Conservation (phyloP, 2,329 filamentous ascomycete species). For the Exophiala bonariae region DNA sequence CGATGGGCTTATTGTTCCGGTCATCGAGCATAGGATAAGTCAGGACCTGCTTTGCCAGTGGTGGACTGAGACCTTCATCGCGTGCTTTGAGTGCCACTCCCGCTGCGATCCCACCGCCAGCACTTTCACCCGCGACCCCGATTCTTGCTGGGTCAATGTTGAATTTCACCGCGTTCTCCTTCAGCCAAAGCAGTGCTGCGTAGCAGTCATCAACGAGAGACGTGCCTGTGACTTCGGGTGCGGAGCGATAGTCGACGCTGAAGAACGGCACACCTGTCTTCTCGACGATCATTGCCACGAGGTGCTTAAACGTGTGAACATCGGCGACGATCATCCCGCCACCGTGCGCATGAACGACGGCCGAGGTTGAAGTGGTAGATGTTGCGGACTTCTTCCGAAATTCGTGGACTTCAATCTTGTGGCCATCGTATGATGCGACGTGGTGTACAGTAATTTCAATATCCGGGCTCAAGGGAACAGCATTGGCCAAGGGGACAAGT, state of each 20-base stretch:
- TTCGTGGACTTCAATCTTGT: background rate
- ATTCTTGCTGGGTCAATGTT: constrained; percentile 42
- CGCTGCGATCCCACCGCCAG: constrained; percentile 45
- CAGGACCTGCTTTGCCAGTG: constrained; percentile 43
- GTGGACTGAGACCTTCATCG: constrained; percentile 32
- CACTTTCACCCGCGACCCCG: constrained; percentile 44
- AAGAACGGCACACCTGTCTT: constrained; percentile 27
- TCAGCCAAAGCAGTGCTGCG: constrained; percentile 38
- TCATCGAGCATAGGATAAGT: constrained; percentile 52
- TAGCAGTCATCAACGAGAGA: constrained; percentile 31
- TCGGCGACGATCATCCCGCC: constrained; percentile 29
- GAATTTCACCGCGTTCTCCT: constrained; percentile 39
- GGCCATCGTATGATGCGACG: background rate
- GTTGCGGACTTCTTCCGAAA: background rate
- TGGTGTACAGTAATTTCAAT: background rate
- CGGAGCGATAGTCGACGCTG: constrained; percentile 30
- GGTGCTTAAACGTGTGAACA: constrained; percentile 17
- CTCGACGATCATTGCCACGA: constrained; percentile 20
- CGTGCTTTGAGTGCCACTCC: constrained; percentile 40
- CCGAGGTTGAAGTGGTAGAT: constrained; percentile 23
- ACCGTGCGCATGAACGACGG: constrained; percentile 31
- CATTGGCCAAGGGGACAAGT: background rate
- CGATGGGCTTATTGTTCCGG: constrained; percentile 34
- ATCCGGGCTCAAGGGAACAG: background rate
- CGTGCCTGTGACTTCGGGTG: constrained; percentile 30